Evolutionary conservation across 2,329 filamentous ascomycete genomes (phyloP), one percentile per base, ranked within the genome.

Genomic region (Aureobasidium sp.): DNA sequence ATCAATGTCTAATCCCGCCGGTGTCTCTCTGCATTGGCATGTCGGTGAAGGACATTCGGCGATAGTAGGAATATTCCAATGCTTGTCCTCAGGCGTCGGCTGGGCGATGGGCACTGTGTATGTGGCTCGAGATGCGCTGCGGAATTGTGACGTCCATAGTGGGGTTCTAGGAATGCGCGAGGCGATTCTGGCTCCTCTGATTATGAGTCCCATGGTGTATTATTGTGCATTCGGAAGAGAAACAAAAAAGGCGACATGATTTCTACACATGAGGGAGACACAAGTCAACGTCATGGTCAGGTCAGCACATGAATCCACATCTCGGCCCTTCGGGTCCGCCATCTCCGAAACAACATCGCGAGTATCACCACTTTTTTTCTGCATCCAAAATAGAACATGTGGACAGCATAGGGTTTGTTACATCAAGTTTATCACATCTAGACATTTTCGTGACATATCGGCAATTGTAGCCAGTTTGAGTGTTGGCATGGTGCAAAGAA

Each of bases 1-100:
- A 71, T 97, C 91, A 59, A 97, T 92, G 26, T 87, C 84, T 17
- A 95, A 79, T 3, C 84, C 86, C 13, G 75, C 67, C 0, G 89
- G 86, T 61, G 80, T 87, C 1, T 83, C 76, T n/a, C 86, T 83
- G 74, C 91, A 96, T 13, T 80, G 74, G 75, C 91, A 96, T 66
- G 85, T 90, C 66, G 91, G 85, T 39, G 85, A 80, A 2, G 92
- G 91, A 70, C 91, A 96, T 58, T 77, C 70, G 58, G 80, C 76
- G 20, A 77, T 76, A 10, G 80, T 71, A 9, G 81, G 79, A 52
- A 82, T 78, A 9, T 71, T 32, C 52, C 52, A 56, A n/a, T 57
- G 53, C n/a, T 57, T 41, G 29, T 57, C 39, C n/a, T 27, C 29
- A 9, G 53, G 17, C 13, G 39, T 67, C 15, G 69, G 69, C 39